Conservation (phyloP, 2,329 filamentous ascomycete species). For the Talaromyces sp. region DNA sequence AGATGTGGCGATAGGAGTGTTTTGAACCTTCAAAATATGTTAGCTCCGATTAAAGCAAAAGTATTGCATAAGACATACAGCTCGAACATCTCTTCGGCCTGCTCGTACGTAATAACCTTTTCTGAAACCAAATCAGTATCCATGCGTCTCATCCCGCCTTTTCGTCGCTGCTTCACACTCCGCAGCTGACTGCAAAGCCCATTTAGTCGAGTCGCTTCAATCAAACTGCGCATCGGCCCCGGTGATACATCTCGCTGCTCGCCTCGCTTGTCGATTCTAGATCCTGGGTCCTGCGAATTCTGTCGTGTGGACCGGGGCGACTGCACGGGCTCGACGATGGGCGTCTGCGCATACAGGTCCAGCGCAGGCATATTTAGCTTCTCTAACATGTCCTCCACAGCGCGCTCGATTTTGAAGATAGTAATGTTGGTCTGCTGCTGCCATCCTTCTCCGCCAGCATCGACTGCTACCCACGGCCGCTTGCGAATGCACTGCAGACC, state of each 20-base stretch:
- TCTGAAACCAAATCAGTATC: neutral
- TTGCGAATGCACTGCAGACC: neutral
- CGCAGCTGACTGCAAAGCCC: constrained; percentile 8
- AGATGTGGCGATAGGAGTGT: neutral
- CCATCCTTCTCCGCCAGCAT: neutral
- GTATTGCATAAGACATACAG: neutral
- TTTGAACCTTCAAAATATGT: neutral
- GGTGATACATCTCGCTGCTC: constrained; percentile 7
- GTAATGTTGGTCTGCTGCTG: neutral
- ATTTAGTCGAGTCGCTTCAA: constrained; percentile 8
- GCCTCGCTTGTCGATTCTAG: neutral
- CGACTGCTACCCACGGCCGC: neutral
- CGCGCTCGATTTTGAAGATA: neutral
- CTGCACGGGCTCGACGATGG: constrained; percentile 5
- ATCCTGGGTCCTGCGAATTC: constrained; percentile 6
- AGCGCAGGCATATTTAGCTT: constrained; percentile 7
- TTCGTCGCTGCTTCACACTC: constrained; percentile 4
- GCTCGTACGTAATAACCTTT: constrained; percentile 1
- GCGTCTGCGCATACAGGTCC: constrained; percentile 1
- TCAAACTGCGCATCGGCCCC: constrained; percentile 6
- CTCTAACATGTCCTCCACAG: constrained; percentile 2
- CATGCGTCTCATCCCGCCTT: neutral
- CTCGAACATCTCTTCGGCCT: neutral
- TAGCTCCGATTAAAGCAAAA: neutral
- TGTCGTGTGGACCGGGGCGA: constrained; percentile 7